Percentiles rank a stretch among this genome's conserved stretches.
phyloP scores from a whole-genome alignment of 495 filamentous ascomycete genomes.

The Cudoniella acicularis region DNA sequence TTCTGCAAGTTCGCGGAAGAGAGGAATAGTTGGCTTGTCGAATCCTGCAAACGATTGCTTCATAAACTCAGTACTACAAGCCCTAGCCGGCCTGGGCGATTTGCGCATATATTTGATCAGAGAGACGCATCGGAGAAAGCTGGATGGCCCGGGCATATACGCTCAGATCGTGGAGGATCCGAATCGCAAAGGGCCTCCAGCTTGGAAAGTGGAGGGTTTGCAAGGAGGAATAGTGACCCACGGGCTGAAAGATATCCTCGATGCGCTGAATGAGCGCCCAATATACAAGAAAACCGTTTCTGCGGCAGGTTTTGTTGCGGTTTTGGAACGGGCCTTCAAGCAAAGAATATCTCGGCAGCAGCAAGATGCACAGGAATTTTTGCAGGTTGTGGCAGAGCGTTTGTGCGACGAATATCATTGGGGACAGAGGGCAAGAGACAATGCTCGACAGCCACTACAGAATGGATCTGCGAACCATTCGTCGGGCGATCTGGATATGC shows the following conservation, averaged over 20 bases:
- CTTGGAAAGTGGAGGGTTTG: slow-evolving; percentile 66
- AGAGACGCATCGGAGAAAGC: slow-evolving; percentile 73
- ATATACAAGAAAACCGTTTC: slow-evolving; percentile 94
- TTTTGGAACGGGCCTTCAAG: slow-evolving; percentile 79
- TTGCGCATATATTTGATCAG: slow-evolving; percentile 86
- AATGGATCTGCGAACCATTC: not conserved
- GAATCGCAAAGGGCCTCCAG: slow-evolving; percentile 46
- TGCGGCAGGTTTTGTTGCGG: slow-evolving; percentile 70
- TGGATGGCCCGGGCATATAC: slow-evolving; percentile 74
- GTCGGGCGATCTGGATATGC: too few species aligned
- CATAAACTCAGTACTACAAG: slow-evolving; percentile 96
- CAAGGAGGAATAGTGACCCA: slow-evolving; percentile 79
- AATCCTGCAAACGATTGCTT: slow-evolving; percentile 99
- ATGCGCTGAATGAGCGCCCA: slow-evolving; percentile 89
- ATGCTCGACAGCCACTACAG: slow-evolving; percentile 17
- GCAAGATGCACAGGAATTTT: slow-evolving; percentile 97
- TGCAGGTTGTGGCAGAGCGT: slow-evolving; percentile 89
- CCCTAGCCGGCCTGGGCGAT: slow-evolving; percentile 89
- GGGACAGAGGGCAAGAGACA: slow-evolving; percentile 62
- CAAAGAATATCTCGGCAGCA: slow-evolving; percentile 89
- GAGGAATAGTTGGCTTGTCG: slow-evolving; percentile 80
- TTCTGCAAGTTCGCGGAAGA: slow-evolving; percentile 64
- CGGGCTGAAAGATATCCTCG: slow-evolving; percentile 87
- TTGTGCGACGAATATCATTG: slow-evolving; percentile 92
- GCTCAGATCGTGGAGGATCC: slow-evolving; percentile 47